phyloP scores from a whole-genome alignment of 495 filamentous ascomycete species.

The Neurospora sp. region DNA sequence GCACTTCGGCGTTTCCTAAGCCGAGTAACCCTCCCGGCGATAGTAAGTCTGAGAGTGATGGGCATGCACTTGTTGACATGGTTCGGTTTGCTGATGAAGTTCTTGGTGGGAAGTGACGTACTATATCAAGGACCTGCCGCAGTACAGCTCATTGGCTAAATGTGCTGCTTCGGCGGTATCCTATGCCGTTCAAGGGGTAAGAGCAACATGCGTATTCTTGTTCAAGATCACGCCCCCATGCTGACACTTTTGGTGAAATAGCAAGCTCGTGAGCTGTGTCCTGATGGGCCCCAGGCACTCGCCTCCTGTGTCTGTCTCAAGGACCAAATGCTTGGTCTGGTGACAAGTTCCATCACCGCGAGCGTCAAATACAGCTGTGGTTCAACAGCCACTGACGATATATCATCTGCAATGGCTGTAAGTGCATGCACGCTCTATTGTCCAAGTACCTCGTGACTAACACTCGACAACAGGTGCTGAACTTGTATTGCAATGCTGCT shows the following conservation, averaged over 20 bases:
- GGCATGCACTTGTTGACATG: neutral
- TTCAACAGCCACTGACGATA: constrained; percentile 34
- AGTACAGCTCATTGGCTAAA: constrained; percentile 30
- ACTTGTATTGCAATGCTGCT: constrained; percentile 39
- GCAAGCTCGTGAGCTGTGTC: constrained; percentile 33
- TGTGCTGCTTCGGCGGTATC: constrained; percentile 35
- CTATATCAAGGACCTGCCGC: constrained; percentile 37
- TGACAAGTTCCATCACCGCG: constrained; percentile 28
- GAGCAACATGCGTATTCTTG: neutral
- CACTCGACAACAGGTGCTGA: constrained; percentile 19
- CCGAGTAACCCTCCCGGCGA: constrained; percentile 35
- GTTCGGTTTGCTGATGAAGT: constrained; percentile 2
- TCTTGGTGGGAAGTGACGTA: constrained; percentile 30
- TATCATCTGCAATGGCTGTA: constrained; percentile 30
- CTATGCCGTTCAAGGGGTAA: constrained; percentile 30
- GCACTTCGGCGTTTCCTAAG: constrained; percentile 34
- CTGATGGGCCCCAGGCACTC: constrained; percentile 30
- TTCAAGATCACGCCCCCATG: neutral
- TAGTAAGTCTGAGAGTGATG: constrained; percentile 18
- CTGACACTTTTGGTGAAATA: constrained; percentile 7
- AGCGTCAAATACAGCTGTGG: constrained; percentile 31
- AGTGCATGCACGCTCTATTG: neutral
- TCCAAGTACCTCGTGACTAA: neutral
- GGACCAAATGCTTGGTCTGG: constrained; percentile 26
- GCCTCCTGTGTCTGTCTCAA: constrained; percentile 42